Conservation (phyloP, 2,329 filamentous ascomycete genomes). For the Didymella lethalis region DNA sequence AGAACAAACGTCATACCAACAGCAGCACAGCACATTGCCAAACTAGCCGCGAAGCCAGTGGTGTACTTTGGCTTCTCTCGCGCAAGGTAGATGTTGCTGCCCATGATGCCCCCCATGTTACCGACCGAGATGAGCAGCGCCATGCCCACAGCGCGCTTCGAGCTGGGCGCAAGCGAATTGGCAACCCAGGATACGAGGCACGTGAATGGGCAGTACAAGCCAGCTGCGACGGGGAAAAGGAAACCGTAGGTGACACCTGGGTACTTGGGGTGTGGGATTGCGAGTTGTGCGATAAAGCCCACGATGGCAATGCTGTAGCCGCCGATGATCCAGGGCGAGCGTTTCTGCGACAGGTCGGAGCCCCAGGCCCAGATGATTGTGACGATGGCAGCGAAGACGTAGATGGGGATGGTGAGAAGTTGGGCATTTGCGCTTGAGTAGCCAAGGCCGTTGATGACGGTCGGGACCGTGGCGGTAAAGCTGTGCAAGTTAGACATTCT, state of each 20-base stretch:
- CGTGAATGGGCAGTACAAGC: slow-evolving; percentile 49
- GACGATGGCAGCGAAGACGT: slow-evolving; percentile 53
- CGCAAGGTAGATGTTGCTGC: slow-evolving; percentile 60
- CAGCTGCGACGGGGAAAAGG: slow-evolving; percentile 48
- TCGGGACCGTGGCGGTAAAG: slow-evolving; percentile 52
- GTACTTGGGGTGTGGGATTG: slow-evolving; percentile 53
- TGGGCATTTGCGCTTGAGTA: slow-evolving; percentile 54
- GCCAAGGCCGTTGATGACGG: slow-evolving; percentile 53
- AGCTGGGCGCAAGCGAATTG: slow-evolving; percentile 46
- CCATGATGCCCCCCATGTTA: slow-evolving; percentile 55
- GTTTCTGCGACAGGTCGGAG: slow-evolving; percentile 61
- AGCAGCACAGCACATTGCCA: slow-evolving; percentile 58
- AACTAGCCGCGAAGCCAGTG: slow-evolving; percentile 59
- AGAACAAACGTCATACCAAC: slow-evolving; percentile 54
- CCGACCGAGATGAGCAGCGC: slow-evolving; percentile 60
- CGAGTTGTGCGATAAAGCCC: slow-evolving; percentile 65
- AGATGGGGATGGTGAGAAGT: slow-evolving; percentile 54
- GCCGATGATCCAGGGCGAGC: slow-evolving; percentile 63
- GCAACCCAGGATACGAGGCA: slow-evolving; percentile 49
- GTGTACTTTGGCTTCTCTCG: slow-evolving; percentile 59
- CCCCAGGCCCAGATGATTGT: slow-evolving; percentile 55
- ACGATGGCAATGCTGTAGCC: slow-evolving; percentile 60
- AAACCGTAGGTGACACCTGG: slow-evolving; percentile 57
- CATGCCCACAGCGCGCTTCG: slow-evolving; percentile 55
- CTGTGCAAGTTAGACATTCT: slow-evolving; percentile 22